Evolutionary conservation across 768 basidiomycete genomes (phyloP).

Genomic region (Termitomyces sp.): DNA sequence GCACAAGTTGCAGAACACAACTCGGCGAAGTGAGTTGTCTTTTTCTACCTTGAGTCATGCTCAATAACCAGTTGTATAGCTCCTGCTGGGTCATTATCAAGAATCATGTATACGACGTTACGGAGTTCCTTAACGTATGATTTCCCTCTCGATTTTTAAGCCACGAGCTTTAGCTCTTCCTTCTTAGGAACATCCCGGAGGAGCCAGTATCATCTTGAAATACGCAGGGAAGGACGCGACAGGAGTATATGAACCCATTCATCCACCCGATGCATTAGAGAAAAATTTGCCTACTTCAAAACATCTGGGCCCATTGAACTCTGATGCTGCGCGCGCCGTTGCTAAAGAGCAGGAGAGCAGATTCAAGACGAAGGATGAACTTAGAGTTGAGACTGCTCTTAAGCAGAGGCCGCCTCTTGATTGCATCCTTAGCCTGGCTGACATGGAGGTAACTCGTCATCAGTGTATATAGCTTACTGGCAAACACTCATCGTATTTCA

Average conservation of each 20-base stretch:
- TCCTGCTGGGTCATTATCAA: slow-evolving; percentile 85
- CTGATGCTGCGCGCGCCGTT: slow-evolving; percentile 34
- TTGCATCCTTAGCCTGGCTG: slow-evolving; percentile 68
- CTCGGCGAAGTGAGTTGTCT: slow-evolving; percentile 35
- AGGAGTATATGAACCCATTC: slow-evolving; percentile 70
- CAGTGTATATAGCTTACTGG: background rate
- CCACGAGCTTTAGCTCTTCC: background rate
- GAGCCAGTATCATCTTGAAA: slow-evolving; percentile 72
- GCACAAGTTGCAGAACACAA: slow-evolving; percentile 60
- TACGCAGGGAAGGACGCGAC: slow-evolving; percentile 89
- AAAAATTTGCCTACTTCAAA: slow-evolving; percentile 65
- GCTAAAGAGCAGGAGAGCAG: slow-evolving; percentile 31
- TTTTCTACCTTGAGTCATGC: background rate
- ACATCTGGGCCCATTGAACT: slow-evolving; percentile 64
- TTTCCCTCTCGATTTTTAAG: slow-evolving; percentile 7
- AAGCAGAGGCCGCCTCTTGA: slow-evolving; percentile 58
- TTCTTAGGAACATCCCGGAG: slow-evolving; percentile 72
- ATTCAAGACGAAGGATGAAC: slow-evolving; percentile 61
- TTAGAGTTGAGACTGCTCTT: slow-evolving; percentile 59
- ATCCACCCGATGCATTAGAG: slow-evolving; percentile 76
- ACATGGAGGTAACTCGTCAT: slow-evolving; percentile 63
- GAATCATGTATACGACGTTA: slow-evolving; percentile 82
- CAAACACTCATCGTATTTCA: background rate
- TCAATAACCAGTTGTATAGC: slow-evolving; percentile 26
- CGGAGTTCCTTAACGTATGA: slow-evolving; percentile 62